A percentile compares a stretch with the other conserved stretches of the same genome.
Conservation (phyloP, 2,329 filamentous ascomycete genomes). For the Aureobasidium sp. region DNA sequence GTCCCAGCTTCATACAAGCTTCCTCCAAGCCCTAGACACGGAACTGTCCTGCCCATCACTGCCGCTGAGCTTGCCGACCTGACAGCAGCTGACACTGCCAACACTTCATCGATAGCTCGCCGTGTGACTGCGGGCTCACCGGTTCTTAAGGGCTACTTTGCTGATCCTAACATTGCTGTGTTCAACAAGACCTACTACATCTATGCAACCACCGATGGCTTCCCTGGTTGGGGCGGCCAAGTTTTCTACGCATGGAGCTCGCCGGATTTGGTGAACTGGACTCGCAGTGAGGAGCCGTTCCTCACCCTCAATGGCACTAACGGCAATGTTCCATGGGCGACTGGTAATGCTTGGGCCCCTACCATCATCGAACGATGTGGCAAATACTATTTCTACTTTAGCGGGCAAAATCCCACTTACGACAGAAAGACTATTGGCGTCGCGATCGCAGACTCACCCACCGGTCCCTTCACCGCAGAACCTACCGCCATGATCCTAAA, state of each 20-base stretch:
- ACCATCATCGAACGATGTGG: constrained; percentile 23
- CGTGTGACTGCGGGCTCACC: not conserved
- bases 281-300: constrained; percentile 35
- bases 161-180: constrained; percentile 43
- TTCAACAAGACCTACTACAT: constrained; percentile 42
- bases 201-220: constrained; percentile 43
- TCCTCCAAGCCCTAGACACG: constrained; percentile 46
- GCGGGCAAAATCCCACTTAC: constrained; percentile 25
- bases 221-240: constrained; percentile 39
- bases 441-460: constrained; percentile 22
- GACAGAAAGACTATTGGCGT: constrained; percentile 26
- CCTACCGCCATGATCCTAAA: constrained; percentile 24
- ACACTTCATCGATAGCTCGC: not conserved
- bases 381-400: constrained; percentile 29
- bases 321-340: constrained; percentile 34
- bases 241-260: constrained; percentile 46
- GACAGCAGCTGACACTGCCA: constrained; percentile 16
- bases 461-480: constrained; percentile 25
- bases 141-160: constrained; percentile 25
- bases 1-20: constrained; percentile 42
- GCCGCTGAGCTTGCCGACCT: constrained; percentile 37
- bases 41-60: constrained; percentile 48
- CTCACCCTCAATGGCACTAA: constrained; percentile 40
- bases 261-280: constrained; percentile 38
- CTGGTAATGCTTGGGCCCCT: constrained; percentile 34